Evolutionary conservation across 139 green algal genomes (phyloP).

Genomic region (Tetraselmis striata): DNA sequence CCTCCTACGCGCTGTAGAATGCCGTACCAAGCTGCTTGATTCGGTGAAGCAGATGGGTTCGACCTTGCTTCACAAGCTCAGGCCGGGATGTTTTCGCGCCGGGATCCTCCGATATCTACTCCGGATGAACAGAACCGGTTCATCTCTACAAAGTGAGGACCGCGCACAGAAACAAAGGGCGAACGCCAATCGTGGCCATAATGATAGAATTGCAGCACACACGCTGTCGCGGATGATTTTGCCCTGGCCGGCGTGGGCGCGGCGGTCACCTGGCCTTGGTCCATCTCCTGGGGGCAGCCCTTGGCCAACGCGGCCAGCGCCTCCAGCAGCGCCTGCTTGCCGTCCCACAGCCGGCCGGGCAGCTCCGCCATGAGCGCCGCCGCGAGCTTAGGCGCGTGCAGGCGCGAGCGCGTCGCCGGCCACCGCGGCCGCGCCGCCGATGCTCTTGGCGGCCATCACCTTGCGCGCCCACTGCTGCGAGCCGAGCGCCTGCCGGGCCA

Average conservation of each 20-base stretch:
- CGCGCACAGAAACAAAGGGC: too few species aligned
- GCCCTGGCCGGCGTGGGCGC: neutral
- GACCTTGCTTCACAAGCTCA: too few species aligned
- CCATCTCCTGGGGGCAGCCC: constrained; percentile 17
- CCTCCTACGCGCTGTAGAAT: too few species aligned
- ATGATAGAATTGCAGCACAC: too few species aligned
- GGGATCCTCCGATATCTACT: too few species aligned
- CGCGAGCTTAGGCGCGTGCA: neutral
- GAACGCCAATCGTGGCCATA: too few species aligned
- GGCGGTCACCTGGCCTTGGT: neutral
- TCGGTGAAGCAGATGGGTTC: too few species aligned
- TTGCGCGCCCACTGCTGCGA: constrained; percentile 3
- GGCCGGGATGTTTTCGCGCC: too few species aligned
- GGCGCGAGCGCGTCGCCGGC: neutral
- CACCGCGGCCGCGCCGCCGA: neutral
- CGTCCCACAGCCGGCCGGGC: constrained; percentile 67
- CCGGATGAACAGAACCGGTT: too few species aligned
- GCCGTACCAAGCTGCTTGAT: too few species aligned
- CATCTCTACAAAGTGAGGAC: too few species aligned
- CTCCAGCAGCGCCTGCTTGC: constrained; percentile 61
- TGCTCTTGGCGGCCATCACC: neutral
- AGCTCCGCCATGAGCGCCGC: constrained; percentile 21
- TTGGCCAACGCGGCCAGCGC: constrained; percentile 42
- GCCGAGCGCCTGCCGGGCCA: neutral
- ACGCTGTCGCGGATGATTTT: too few species aligned